Evolutionary conservation across 768 basidiomycete genomes (phyloP), one percentile per base, ranked within the genome.

Genomic region (Porpolomopsis calyptriformis): DNA sequence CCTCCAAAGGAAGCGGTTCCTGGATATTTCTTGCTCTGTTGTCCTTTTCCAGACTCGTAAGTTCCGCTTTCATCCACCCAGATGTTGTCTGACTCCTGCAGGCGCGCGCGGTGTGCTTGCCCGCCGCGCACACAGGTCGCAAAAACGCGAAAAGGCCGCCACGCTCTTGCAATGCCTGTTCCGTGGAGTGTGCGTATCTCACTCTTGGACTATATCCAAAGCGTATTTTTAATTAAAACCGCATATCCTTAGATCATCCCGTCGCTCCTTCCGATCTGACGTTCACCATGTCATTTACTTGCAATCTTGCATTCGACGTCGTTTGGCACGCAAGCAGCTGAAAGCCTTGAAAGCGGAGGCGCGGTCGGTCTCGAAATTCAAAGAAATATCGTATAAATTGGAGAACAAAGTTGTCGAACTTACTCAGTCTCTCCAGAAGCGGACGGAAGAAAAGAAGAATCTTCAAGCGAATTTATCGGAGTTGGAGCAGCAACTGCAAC

Each of bases 391-490:
- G 0, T 98, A 98, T 60, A 81, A 79, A 54, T 74, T 99, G 46
- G 96, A 99, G 69, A 99, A 98, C 74, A 99, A 98, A 68, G 96
- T 99, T 36, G 90, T 99, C 48, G 94, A 98, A 60, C 83, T 99
- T 51, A 98, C 96, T 0, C 96, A 99, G 61, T 80, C 69, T 12
- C 75, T 99, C 10, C 96, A 97, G 64, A 82, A 75, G 57, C 82
- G 94, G 39, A 92, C 83, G 2, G 77, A 78, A 48, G 94, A 99
- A 68, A 91, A 87, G 70, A 93, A 88, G 64, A 82, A 81, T 45
- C 68, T 98, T 36, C 81, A 85, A 52, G 68, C 64, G n/a, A 79
- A 81, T 55, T 72, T 98, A 38, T 62, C 68, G 18, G 78, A 84
- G 33, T 72, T 97, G 25, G 90, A 97, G 66, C 78, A 82, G 52